These are phyloP conservation scores for Phellinidium pouzarii DNA, from an alignment of 1,284 basidiomycete species.

Conservation along the genomic window DNA sequence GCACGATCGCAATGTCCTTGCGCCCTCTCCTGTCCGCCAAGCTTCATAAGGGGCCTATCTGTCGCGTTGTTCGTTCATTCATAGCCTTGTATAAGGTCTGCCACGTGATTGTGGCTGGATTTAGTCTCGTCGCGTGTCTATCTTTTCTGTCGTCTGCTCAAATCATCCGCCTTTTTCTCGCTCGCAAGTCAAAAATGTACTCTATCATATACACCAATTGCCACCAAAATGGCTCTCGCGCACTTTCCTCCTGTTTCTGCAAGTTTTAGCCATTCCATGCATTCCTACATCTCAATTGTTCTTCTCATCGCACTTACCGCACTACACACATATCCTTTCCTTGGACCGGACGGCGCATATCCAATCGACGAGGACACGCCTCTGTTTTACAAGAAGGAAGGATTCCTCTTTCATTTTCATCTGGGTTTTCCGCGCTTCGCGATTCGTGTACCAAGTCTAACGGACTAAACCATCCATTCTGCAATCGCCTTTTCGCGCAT, in stretches of 20 bases:
- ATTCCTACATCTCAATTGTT: conserved; percentile 27
- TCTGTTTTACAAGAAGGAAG: conserved; percentile 5
- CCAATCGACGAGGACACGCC: conserved; percentile 10
- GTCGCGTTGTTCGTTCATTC: conserved; percentile 31
- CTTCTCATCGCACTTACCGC: conserved; percentile 17
- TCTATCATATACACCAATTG: conserved; percentile 19
- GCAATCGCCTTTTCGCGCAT: conserved; percentile 17
- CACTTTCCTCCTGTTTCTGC: conserved; percentile 18
- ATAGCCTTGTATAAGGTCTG: conserved; percentile 30
- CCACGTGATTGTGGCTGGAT: conserved; percentile 5
- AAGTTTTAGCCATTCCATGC: conserved; percentile 31
- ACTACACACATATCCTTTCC: conserved; percentile 14
- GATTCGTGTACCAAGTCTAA: conserved; percentile 16
- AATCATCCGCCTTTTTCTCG: conserved; percentile 3
- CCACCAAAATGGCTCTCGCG: conserved; percentile 16
- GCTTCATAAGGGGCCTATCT: conserved; percentile 7
- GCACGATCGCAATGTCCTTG: conserved; percentile 51
- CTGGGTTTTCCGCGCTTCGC: conserved; percentile 15
- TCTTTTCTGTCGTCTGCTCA: conserved; percentile 5
- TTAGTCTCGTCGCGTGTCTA: background rate
- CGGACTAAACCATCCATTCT: conserved; percentile 14
- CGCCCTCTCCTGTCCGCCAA: conserved; percentile 20
- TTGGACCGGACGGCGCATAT: conserved; percentile 13
- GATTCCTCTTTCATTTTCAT: conserved; percentile 8
- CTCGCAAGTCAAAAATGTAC: conserved; percentile 20